Evolutionary conservation across 2,329 filamentous ascomycete species (phyloP), one percentile per base, ranked within the genome.

Genomic region (Graphiopsis chlorocephala): DNA sequence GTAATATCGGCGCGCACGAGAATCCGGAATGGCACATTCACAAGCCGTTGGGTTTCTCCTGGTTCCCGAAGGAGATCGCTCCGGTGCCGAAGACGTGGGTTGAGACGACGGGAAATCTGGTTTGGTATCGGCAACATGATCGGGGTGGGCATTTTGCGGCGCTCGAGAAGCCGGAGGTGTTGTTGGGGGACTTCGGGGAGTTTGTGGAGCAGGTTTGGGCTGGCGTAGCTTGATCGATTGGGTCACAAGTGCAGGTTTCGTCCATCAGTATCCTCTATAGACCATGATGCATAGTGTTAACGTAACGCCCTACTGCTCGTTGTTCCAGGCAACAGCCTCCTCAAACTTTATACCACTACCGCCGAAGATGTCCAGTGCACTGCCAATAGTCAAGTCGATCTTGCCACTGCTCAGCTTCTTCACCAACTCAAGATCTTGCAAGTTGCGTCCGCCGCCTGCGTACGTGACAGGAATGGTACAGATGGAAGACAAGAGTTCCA

Each of bases 341-440:
- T 90, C 89, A 74, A 98, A 93, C 67, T 85, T 92, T 62, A 97
- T 92, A 1, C 92, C 91, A 20, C 83, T 87, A 1, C 95, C 95
- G 10, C 95, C 95, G 77, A 99, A 99, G 69, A 97, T 93, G 79
- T 99, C 95, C 72, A 99, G 79, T 1, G 95, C 95, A 76, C 95
- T 98, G 14, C 95, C 95, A 74, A 98, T 98, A 0, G 95, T 99
- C 71, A 99, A 82, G 75, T 99, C 93, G 25, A 98, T 89, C 75
- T 88, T 92, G 29, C 92, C 93, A 38, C 79, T 77, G 77, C 94
- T 97, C 68, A 97, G 81, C 48, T 79, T 78, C 79, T 92, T 90
- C 11, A 99, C 95, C 38, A 87, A 83, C 65, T 95, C 91, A 29
- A 99, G 80, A 74, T 99, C 95, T 55, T 88, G 85, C 42, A 98